Evolutionary conservation across 164 flowering plant genomes (phyloP), one percentile per base, ranked within the genome.

Genomic region (Vitis amurensis): DNA sequence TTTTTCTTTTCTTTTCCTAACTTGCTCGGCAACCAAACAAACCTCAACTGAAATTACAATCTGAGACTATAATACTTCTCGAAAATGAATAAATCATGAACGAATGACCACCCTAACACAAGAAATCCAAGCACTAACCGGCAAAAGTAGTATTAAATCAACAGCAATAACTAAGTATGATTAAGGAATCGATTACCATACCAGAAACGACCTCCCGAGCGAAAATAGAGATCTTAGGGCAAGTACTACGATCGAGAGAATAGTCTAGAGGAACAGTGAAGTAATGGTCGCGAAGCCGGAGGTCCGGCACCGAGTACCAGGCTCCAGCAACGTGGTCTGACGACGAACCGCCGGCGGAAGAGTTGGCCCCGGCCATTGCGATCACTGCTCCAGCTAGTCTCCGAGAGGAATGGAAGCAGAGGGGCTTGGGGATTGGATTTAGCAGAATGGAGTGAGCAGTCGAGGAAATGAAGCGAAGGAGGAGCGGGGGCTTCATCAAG

Each of bases 161-260:
- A 55, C 9, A 11, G 17, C 11, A 37, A 48, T 30, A 64, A 64
- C 9, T 64, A 64, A 50, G 23, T 31, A 19, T 1, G 29, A 16
- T 16, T 9, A n/a, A 16, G 47, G 11, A 16, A 10, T 14, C 11
- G 49, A 56, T 47, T 53, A 58, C 14, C 5, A 15, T 87, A 93
- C 99, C 99, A 62, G 93, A 75, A 37, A 96, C 98, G 16, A 96
- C 93, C 82, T 96, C 99, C n/a, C 98, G 98, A 71, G 95, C 98
- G 68, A 96, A 96, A 68, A 96, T 67, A 17, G 95, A 68, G 79
- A 96, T 90, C 73, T 73, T 83, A 12, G 78, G 65, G 19, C 80
- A 78, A 16, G 77, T 55, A 15, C 11, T 14, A 7, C 47, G 56
- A 57, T 55, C 64, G n/a, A 61, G 44, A 48, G 94, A 72, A 86